Base-by-base conservation (phyloP, 345 rosid genomes). In the Moricandia moricandioides region DNA sequence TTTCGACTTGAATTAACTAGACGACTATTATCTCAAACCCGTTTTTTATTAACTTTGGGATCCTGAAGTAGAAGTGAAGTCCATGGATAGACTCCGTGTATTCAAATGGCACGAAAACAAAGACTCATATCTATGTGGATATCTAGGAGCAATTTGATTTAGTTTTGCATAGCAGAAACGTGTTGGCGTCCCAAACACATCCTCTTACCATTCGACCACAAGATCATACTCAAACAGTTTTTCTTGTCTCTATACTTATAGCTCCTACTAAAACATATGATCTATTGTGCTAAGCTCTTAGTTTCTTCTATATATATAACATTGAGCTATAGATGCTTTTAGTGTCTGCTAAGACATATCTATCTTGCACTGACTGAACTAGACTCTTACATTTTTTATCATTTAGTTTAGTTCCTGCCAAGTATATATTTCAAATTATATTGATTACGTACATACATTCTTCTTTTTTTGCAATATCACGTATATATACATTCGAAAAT, bases 401-500 rank as follows among this genome's bases (percentile, higher is more conserved):
- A 6, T 21, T 21, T 21, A 21, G 24, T 30, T 59, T 27, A 13
- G 14, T 12, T n/a, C n/a, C 18, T 59, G 21, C 8, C 2, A 30
- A 30, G 18, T 30, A 11, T 16, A 59, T 13, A 59, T n/a, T 43
- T 21, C 24, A 21, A 21, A 21, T 21, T 21, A 21, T 21, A 21
- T 21, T 21, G 24, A 21, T 54, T 54, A 26, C 34, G 8, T 5
- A 56, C 31, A 26, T 12, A 26, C 8, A 13, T 59, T 59, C 11
- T 59, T 59, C 17, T 58, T 43, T 60, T 33, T 61, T n/a, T n/a
- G n/a, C n/a, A 21, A 61, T n/a, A 61, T 61, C 76, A 55, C 35
- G 58, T 47, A 29, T 3, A 29, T 3, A 0, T 21, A 21, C 24
- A 21, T 21, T 21, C 24, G 24, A 21, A 21, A 21, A 21, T 21